A percentile compares a stretch with the other conserved stretches of the same genome.
Conservation (phyloP, 2,329 filamentous ascomycete species). For the Coleophoma cylindrospora region DNA sequence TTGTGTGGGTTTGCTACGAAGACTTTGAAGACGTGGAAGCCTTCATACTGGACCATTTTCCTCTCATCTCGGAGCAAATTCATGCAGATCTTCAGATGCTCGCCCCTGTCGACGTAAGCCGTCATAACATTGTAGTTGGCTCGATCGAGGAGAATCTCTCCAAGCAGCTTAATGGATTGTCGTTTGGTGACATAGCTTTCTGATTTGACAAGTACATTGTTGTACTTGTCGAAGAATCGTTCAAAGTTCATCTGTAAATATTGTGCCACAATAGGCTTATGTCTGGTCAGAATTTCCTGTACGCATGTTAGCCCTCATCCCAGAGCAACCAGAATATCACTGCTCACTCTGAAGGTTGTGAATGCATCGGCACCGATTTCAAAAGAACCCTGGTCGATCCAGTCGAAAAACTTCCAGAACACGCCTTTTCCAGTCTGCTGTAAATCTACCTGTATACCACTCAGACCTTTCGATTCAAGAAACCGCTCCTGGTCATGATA, state of each 20-base stretch:
- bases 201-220: slow-evolving; percentile 80
- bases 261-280: slow-evolving; percentile 84
- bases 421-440: slow-evolving; percentile 76
- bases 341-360: slow-evolving; percentile 83
- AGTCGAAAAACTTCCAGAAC: slow-evolving; percentile 96
- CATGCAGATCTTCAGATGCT: slow-evolving; percentile 98
- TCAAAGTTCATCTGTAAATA: slow-evolving; percentile 90
- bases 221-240: slow-evolving; percentile 88
- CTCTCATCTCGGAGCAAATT: slow-evolving; percentile 91
- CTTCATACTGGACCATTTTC: slow-evolving; percentile 99
- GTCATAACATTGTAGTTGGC: slow-evolving; percentile 99
- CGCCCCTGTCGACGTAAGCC: slow-evolving; percentile 87
- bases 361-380: slow-evolving; percentile 97
- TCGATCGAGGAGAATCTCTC: slow-evolving; percentile 88
- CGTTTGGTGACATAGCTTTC: slow-evolving; percentile 97
- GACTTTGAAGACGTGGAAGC: slow-evolving; percentile 99
- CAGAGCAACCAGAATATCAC: not conserved
- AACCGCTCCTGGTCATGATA: slow-evolving; percentile 79
- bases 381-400: slow-evolving; percentile 95
- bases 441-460: slow-evolving; percentile 69
- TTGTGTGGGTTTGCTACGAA: slow-evolving; percentile 99
- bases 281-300: slow-evolving; percentile 87
- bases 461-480: slow-evolving; percentile 67
- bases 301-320: not conserved
- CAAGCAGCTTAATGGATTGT: slow-evolving; percentile 94